A percentile compares a stretch with the other conserved stretches of the same genome.
These are phyloP conservation scores for Wickerhamomyces sydowiorum DNA, from an alignment of 805 yeast genomes.

Conservation along the genomic window DNA sequence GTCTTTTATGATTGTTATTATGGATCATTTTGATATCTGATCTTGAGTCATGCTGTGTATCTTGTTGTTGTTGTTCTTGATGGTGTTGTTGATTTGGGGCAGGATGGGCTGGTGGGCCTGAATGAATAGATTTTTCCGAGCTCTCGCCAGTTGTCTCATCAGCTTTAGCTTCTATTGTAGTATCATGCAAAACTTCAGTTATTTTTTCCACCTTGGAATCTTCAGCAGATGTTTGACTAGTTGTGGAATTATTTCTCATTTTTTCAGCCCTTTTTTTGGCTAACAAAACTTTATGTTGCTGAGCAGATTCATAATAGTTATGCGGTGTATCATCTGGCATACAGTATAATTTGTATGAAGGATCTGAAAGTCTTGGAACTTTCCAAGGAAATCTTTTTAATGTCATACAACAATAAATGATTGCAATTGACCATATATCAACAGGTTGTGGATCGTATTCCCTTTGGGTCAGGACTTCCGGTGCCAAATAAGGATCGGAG, in stretches of 20 bases:
- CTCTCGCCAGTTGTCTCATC: neutral
- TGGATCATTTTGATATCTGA: neutral
- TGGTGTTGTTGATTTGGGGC: slow-evolving; percentile 2
- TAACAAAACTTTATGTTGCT: slow-evolving; percentile 60
- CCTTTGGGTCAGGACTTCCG: slow-evolving; percentile 57
- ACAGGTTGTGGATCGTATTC: slow-evolving; percentile 73
- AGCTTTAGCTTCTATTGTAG: slow-evolving; percentile 9
- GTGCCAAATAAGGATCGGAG: slow-evolving; percentile 82
- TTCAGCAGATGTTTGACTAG: slow-evolving; percentile 14
- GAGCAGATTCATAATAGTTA: slow-evolving; percentile 68
- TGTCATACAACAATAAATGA: slow-evolving; percentile 83
- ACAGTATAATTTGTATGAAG: slow-evolving; percentile 61
- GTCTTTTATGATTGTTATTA: neutral
- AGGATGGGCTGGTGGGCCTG: neutral
- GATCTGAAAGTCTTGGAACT: slow-evolving; percentile 65
- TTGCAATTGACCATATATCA: slow-evolving; percentile 82
- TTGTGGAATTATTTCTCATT: no score
- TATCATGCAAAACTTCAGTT: slow-evolving; percentile 11
- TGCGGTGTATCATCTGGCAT: slow-evolving; percentile 70
- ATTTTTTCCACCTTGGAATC: slow-evolving; percentile 7
- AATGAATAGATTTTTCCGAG: neutral
- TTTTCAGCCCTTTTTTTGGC: slow-evolving; percentile 51
- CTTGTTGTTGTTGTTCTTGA: slow-evolving; percentile 1
- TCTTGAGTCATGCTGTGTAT: neutral
- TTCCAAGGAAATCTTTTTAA: slow-evolving; percentile 85